Percentiles rank a stretch among this genome's conserved stretches.
phyloP scores from a whole-genome alignment of 2,329 filamentous ascomycete genomes.

The Colletotrichum sp. region DNA sequence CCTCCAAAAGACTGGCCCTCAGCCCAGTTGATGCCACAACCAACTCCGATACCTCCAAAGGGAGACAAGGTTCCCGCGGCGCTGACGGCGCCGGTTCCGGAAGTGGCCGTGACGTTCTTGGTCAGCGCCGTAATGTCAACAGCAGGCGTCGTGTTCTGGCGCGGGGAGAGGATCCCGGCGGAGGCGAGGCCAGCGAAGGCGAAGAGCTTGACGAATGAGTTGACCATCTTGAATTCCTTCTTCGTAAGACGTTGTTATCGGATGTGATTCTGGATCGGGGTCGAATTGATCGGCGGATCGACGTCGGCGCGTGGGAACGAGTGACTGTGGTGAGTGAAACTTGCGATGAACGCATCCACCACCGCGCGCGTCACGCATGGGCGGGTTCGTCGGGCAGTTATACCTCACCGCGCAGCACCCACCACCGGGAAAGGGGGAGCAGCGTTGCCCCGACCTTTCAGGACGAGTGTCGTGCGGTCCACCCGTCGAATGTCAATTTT shows the following conservation, averaged over 20 bases:
- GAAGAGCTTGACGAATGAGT: neutral
- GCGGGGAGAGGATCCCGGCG: neutral
- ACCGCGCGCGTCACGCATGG: neutral
- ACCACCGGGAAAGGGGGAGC: neutral
- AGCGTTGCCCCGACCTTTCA: neutral
- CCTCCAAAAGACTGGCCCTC: slow-evolving; percentile 10
- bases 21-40: slow-evolving; percentile 13
- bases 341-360: neutral
- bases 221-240: neutral
- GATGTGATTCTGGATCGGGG: neutral
- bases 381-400: neutral
- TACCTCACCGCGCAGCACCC: neutral
- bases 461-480: neutral
- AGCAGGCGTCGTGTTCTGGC: neutral
- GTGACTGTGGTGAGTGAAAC: slow-evolving; percentile 1
- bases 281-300: neutral
- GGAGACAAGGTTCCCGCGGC: slow-evolving; percentile 4
- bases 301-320: neutral
- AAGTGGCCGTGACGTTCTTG: slow-evolving; percentile 7
- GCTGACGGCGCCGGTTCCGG: slow-evolving; percentile 6
- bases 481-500: neutral
- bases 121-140: slow-evolving; percentile 13
- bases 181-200: neutral
- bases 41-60: slow-evolving; percentile 6
- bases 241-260: neutral